These are phyloP conservation scores for Rubroboletus satanas DNA, from an alignment of 768 basidiomycete genomes.

Conservation along the genomic window DNA sequence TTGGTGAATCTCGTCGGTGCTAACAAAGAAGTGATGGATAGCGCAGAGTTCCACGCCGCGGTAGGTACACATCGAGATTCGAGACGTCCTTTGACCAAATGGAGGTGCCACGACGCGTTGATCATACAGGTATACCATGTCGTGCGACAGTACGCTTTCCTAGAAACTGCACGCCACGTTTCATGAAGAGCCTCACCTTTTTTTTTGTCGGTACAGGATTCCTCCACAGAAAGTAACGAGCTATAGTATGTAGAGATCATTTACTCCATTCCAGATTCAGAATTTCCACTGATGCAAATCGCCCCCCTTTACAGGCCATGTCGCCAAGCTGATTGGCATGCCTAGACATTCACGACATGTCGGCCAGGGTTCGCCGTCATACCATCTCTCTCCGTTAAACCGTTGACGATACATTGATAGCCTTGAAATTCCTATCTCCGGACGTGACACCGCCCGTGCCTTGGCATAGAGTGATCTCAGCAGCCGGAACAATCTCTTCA, in stretches of 20 bases:
- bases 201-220: slow-evolving; percentile 35
- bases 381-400: neutral
- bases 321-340: slow-evolving; percentile 78
- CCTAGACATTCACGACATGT: slow-evolving; percentile 77
- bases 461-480: slow-evolving; percentile 75
- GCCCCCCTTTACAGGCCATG: slow-evolving; percentile 49
- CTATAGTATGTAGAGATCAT: slow-evolving; percentile 49
- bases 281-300: neutral
- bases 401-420: slow-evolving; percentile 34
- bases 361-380: slow-evolving; percentile 58
- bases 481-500: slow-evolving; percentile 73
- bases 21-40: slow-evolving; percentile 40
- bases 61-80: slow-evolving; percentile 31
- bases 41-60: slow-evolving; percentile 59
- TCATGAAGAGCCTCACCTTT: neutral
- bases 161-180: neutral
- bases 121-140: slow-evolving; percentile 61
- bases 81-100: neutral
- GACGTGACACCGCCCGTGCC: slow-evolving; percentile 64
- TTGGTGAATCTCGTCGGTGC: neutral
- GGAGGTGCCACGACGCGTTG: neutral
- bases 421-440: slow-evolving; percentile 71
- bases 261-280: slow-evolving; percentile 1
- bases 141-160: slow-evolving; percentile 44
- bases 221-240: slow-evolving; percentile 67